Conservation (phyloP, 768 basidiomycete genomes). For the Suillus weaverae region DNA sequence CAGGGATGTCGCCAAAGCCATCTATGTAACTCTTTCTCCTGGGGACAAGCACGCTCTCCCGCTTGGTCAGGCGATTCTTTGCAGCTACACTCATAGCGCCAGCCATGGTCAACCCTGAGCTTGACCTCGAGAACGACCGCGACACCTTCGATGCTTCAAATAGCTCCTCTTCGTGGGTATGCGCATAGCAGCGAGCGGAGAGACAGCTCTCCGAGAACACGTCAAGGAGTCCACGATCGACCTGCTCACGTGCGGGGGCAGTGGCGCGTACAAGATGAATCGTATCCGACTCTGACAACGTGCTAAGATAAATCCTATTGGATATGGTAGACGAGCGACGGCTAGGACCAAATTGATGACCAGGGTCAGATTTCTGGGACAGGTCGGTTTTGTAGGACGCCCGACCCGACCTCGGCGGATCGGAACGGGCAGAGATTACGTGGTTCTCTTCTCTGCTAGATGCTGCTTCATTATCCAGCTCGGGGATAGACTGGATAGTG, state of each 20-base stretch:
- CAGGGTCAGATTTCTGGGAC: conserved; percentile 17
- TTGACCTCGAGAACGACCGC: conserved; percentile 51
- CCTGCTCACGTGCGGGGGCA: conserved; percentile 59
- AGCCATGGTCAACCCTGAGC: conserved; percentile 60
- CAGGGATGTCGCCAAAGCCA: conserved; percentile 4
- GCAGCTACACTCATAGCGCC: conserved; percentile 55
- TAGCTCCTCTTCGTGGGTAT: conserved; percentile 60
- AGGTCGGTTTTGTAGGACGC: conserved; percentile 23
- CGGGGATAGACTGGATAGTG: conserved; percentile 60
- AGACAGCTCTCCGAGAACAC: conserved; percentile 76
- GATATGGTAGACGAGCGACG: conserved; percentile 67
- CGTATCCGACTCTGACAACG: conserved; percentile 46
- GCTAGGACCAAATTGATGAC: conserved; percentile 31
- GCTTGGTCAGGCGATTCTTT: conserved; percentile 56
- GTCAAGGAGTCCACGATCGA: conserved; percentile 79
- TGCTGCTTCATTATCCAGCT: conserved; percentile 31
- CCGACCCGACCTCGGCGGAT: conserved; percentile 12
- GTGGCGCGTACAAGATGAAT: conserved; percentile 71
- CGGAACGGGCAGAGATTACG: not conserved
- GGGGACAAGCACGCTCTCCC: conserved; percentile 70
- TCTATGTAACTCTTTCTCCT: conserved; percentile 53
- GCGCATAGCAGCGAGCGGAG: conserved; percentile 65
- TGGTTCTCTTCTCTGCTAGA: not conserved
- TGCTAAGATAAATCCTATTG: conserved; percentile 58
- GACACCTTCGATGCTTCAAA: conserved; percentile 53